phyloP scores from a whole-genome alignment of 2,329 filamentous ascomycete genomes.

The Nemania diffusa region DNA sequence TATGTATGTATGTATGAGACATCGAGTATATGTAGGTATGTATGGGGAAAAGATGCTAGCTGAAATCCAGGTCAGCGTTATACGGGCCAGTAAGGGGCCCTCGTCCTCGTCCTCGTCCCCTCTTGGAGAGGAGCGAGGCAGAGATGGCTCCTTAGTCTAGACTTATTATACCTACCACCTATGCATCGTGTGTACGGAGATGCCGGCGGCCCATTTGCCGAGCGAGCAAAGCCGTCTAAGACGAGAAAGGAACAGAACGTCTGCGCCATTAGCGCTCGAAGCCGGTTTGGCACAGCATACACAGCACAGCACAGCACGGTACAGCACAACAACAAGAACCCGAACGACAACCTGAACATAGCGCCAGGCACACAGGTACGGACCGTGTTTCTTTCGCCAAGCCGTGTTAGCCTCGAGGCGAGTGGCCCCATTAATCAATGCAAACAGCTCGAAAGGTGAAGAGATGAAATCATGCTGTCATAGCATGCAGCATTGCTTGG shows the following conservation, averaged over 20 bases:
- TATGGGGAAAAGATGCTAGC: slow-evolving; percentile 18
- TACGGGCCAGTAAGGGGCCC: slow-evolving; percentile 21
- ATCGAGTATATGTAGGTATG: background rate
- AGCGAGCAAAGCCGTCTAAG: slow-evolving; percentile 3
- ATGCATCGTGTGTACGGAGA: background rate
- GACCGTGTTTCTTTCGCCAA: slow-evolving; percentile 27
- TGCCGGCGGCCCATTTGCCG: slow-evolving; percentile 18
- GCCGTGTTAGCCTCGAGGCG: slow-evolving; percentile 24
- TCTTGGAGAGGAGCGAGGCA: background rate
- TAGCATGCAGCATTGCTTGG: slow-evolving; percentile 29
- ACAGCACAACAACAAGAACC: background rate
- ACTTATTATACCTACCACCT: no score
- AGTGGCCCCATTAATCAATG: slow-evolving; percentile 36
- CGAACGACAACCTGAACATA: no score
- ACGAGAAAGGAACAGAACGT: slow-evolving; percentile 6
- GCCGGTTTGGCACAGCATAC: slow-evolving; percentile 11
- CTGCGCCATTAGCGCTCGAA: slow-evolving; percentile 32
- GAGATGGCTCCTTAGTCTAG: background rate
- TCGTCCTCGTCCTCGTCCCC: no score
- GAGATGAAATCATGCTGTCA: slow-evolving; percentile 38
- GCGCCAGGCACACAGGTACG: slow-evolving; percentile 31
- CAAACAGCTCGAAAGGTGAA: slow-evolving; percentile 35
- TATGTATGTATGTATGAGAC: background rate
- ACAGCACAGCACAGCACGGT: no score
- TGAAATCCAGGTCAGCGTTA: slow-evolving; percentile 16